Evolutionary conservation across 2,329 filamentous ascomycete genomes (phyloP), one percentile per base, ranked within the genome.

Genomic region (Dactylonectria estremocensis): DNA sequence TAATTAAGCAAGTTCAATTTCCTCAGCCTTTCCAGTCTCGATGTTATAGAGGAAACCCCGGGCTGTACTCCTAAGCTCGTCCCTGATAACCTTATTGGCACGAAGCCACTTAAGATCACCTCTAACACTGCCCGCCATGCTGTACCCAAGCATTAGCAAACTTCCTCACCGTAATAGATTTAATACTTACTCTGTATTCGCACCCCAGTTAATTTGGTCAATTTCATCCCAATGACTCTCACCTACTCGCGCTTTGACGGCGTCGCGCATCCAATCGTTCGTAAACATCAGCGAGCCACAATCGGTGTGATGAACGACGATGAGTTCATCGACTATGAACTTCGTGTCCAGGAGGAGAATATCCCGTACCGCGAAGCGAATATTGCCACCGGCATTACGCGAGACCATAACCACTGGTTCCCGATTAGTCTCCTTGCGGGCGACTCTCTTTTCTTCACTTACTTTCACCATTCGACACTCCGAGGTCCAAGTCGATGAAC

Each of bases 131-230:
- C n/a, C 33, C 53, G 33, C 53, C 53, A 55, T 55, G 18, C 53
- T 55, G 22, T 18, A 40, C 33, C 53, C 13, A 14, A 11, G 18
- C 5, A 22, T 55, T 35, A 55, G 35, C 50, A 37, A 31, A 53
- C 22, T 53, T 35, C 50, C 24, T n/a, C 16, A 53, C 22, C 31
- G 33, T 31, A 28, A 55, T 40, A 24, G 33, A 55, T 55, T 35
- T 35, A 55, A 40, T 40, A 40, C 53, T 55, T 43, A 55, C 53
- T 55, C 53, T 5, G 53, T 55, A 43, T 55, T 55, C n/a, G 53
- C 53, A 35, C 53, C 53, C 53, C 53, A 55, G 33, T 43, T 43
- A 24, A 45, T 55, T n/a, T 24, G 8, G 10, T 55, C 53, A 55
- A 55, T 43, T 22, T 55, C 53, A 14, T 40, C 53, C 53, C 53